phyloP scores from a whole-genome alignment of 2,329 filamentous ascomycete genomes.

The Tolypocladium endophyticum region DNA sequence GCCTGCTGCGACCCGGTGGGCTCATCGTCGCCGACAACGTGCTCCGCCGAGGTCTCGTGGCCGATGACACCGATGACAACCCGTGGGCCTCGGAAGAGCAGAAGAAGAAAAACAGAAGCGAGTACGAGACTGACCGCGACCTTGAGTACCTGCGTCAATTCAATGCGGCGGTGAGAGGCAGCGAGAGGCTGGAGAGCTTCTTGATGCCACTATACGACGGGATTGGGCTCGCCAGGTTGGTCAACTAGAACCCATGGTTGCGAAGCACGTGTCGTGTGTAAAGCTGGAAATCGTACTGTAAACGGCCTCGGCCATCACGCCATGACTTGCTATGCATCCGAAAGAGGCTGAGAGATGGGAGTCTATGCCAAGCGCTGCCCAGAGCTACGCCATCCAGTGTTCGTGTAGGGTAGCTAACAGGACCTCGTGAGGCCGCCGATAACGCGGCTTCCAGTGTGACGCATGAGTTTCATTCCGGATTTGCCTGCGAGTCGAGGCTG shows the following conservation, averaged over 20 bases:
- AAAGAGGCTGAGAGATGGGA: not conserved
- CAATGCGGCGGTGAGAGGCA: conserved; percentile 13
- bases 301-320: not conserved
- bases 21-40: conserved; percentile 41
- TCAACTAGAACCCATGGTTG: conserved; percentile 11
- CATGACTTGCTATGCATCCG: not conserved
- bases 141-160: conserved; percentile 15
- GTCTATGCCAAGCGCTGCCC: not conserved
- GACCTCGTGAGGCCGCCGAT: not conserved
- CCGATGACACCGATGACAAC: conserved; percentile 24
- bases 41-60: conserved; percentile 33
- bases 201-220: conserved; percentile 28
- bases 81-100: conserved; percentile 12
- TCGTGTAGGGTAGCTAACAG: not conserved
- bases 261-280: not conserved
- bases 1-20: conserved; percentile 32
- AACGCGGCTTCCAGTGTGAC: not conserved
- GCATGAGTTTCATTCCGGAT: not conserved
- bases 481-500: not conserved
- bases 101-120: conserved; percentile 5
- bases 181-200: conserved; percentile 20
- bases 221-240: conserved; percentile 18
- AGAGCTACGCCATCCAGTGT: not conserved
- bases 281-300: not conserved
- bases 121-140: conserved; percentile 10